phyloP scores from a whole-genome alignment of 768 basidiomycete genomes.

The Tricholoma flavovirens region DNA sequence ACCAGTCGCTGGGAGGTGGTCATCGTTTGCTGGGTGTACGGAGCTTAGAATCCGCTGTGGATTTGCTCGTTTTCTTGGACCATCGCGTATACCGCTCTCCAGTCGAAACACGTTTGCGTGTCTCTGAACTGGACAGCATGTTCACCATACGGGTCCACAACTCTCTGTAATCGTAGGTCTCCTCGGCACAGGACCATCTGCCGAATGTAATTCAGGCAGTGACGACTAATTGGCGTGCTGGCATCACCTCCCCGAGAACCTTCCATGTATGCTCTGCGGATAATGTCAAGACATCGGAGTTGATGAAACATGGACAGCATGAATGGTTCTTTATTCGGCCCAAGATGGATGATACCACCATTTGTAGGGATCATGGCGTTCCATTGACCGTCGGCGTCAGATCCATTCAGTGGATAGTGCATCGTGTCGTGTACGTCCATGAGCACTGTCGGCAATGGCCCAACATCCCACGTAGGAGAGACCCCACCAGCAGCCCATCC shows the following conservation, averaged over 20 bases:
- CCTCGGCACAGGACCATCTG: conserved; percentile 30
- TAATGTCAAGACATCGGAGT: conserved; percentile 29
- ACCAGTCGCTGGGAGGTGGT: too few species aligned
- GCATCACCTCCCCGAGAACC: conserved; percentile 11
- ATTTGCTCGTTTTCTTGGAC: background rate
- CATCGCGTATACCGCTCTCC: background rate
- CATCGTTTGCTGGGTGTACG: background rate
- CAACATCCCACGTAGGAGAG: background rate
- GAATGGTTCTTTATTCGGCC: conserved; percentile 25
- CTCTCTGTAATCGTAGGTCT: conserved; percentile 20
- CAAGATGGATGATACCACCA: conserved; percentile 26
- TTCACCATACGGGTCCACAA: background rate
- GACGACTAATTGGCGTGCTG: conserved; percentile 10
- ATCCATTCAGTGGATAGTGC: background rate
- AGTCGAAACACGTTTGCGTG: background rate
- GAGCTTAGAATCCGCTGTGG: background rate
- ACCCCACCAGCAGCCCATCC: background rate
- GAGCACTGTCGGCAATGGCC: background rate
- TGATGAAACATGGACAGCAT: conserved; percentile 32
- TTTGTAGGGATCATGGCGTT: conserved; percentile 3
- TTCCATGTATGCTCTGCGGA: conserved; percentile 23
- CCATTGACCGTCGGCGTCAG: background rate
- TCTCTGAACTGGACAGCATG: background rate
- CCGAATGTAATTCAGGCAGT: conserved; percentile 30
- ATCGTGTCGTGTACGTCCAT: background rate